Evolutionary conservation across 192 early-diverging fungal genomes (phyloP).

Genomic region (Mortierella antarctica): DNA sequence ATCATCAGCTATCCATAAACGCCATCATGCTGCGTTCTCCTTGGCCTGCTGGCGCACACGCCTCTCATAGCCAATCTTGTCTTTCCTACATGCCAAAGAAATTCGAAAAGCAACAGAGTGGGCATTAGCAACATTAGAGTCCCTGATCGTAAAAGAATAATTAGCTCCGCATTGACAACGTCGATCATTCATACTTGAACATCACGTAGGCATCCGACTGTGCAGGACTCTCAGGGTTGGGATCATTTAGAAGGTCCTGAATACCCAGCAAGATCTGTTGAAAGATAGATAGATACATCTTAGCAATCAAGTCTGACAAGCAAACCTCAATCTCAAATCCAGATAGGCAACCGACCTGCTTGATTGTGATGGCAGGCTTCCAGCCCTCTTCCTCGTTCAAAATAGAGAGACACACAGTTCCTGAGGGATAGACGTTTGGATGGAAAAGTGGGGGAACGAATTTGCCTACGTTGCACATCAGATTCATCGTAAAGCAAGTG

Average conservation of each 20-base stretch:
- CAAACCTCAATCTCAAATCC: constrained; percentile 2
- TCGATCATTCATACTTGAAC: constrained; percentile 62
- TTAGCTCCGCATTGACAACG: neutral
- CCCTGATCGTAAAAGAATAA: constrained; percentile 44
- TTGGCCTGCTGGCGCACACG: constrained; percentile 71
- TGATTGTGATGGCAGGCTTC: constrained; percentile 96
- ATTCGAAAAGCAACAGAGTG: constrained; percentile 2
- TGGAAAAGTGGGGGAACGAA: constrained; percentile 86
- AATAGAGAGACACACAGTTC: constrained; percentile 97
- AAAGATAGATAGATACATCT: neutral
- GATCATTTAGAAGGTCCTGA: constrained; percentile 89
- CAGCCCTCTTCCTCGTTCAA: constrained; percentile 95
- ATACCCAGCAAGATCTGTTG: constrained; percentile 90
- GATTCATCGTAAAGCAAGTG: neutral
- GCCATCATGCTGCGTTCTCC: constrained; percentile 42
- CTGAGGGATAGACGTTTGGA: constrained; percentile 97
- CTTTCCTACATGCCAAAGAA: constrained; percentile 42
- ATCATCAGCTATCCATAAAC: too few species aligned
- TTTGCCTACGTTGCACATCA: constrained; percentile 58
- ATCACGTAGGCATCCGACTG: constrained; percentile 85
- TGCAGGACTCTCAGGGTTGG: constrained; percentile 92
- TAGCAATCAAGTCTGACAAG: neutral
- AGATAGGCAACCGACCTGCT: constrained; percentile 70
- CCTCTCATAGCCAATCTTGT: constrained; percentile 63
- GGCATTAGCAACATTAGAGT: constrained; percentile 35